Conservation (phyloP, 164 flowering plant genomes). For the Vitis cinerea region DNA sequence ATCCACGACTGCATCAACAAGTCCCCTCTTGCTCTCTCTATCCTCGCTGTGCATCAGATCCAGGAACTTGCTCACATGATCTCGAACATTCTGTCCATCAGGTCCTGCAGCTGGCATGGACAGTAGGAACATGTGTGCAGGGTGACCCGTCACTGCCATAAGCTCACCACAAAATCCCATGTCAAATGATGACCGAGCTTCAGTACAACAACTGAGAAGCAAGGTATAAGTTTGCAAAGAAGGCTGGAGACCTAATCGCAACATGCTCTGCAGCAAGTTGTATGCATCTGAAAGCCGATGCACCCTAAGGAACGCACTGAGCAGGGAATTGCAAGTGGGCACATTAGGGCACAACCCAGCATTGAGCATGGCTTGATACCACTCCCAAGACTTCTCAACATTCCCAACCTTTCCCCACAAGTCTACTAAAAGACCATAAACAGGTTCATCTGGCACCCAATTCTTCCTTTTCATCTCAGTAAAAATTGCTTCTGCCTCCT, state of each 20-base stretch:
- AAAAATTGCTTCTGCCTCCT: slow-evolving; percentile 88
- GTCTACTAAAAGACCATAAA: slow-evolving; percentile 95
- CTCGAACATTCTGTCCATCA: slow-evolving; percentile 86
- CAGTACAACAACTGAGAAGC: slow-evolving; percentile 90
- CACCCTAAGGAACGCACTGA: slow-evolving; percentile 84
- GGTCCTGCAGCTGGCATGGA: slow-evolving; percentile 84
- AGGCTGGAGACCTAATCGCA: slow-evolving; percentile 67
- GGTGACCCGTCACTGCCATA: slow-evolving; percentile 82
- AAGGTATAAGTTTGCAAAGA: slow-evolving; percentile 89
- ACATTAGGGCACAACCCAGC: slow-evolving; percentile 89
- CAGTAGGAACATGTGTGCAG: slow-evolving; percentile 73
- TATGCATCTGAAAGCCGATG: slow-evolving; percentile 71
- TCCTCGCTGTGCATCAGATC: slow-evolving; percentile 90
- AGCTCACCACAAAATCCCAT: slow-evolving; percentile 75
- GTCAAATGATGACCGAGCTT: slow-evolving; percentile 51
- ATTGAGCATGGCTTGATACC: slow-evolving; percentile 89
- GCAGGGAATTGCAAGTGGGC: slow-evolving; percentile 93
- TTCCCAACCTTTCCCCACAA: slow-evolving; percentile 92
- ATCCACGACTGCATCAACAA: slow-evolving; percentile 91
- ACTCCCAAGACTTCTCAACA: slow-evolving; percentile 74
- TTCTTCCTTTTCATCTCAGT: slow-evolving; percentile 68
- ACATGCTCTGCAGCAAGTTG: slow-evolving; percentile 67
- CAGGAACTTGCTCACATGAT: slow-evolving; percentile 64
- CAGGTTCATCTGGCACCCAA: slow-evolving; percentile 95
- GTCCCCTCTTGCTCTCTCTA: slow-evolving; percentile 91